Evolutionary conservation across 1,139 yeast genomes (phyloP), one percentile per base, ranked within the genome.

Genomic region (Sugiyamaella grinbergsii): DNA sequence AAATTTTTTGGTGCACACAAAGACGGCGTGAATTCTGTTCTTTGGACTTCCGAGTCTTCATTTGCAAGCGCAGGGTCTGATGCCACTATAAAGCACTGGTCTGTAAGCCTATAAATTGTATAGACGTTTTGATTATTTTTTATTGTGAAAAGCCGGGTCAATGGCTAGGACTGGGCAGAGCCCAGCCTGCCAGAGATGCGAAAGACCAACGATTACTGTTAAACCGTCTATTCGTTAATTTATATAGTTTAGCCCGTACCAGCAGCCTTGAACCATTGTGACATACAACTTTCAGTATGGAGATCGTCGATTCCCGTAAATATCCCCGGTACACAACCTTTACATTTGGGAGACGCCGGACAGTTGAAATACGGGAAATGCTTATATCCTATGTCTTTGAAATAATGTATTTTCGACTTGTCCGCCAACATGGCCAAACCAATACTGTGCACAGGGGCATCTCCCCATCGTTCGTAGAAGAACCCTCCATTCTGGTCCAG

Each of bases 401-500:
- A 89, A 93, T 95, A 90, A 64, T 89, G 96, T 38, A 89, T 75
- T 54, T 80, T 77, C 11, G 73, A 68, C 58, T 78, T 82, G 59
- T 85, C 89, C 16, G 86, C 86, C 69, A 90, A 87, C 45, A 89
- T 68, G 0, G 83, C 85, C 20, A 88, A 70, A 0, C 91, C 95
- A 41, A 87, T 66, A 0, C 90, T 80, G 65, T 85, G 95, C 1
- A 88, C 91, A 0, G 95, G 95, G 0, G 95, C 95, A 68, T 87
- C 96, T 1, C 96, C 96, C 95, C 95, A 87, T 52, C 95, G 70
- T 66, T 88, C 95, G 61, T 87, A 87, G 64, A 85, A 88, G 62
- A 87, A 87, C 3, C 90, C 90, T 11, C 95, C 95, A 0, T 82
- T 69, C 3, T 73, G 58, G 56, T 88, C 95, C 37, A 88, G 71